These are phyloP conservation scores for Penicillium sp. DNA, from an alignment of 2,329 filamentous ascomycete genomes.

Conservation along the genomic window DNA sequence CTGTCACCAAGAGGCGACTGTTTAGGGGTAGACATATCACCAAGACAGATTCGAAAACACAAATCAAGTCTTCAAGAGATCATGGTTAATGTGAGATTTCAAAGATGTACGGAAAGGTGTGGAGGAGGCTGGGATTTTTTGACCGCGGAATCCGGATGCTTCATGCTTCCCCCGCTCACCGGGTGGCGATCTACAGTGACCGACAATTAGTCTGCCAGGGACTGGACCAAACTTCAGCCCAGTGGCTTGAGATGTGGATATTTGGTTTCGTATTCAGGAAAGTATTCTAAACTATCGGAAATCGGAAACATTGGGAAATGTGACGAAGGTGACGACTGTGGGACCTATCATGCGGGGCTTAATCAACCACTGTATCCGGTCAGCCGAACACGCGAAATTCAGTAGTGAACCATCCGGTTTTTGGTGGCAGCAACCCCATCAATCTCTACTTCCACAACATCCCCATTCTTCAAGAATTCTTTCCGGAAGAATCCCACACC, in stretches of 20 bases:
- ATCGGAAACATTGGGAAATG: neutral
- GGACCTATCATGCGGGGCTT: neutral
- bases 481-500: slow-evolving; percentile 28
- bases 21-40: neutral
- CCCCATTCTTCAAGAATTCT: slow-evolving; percentile 9
- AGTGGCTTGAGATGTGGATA: neutral
- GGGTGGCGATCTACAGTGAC: neutral
- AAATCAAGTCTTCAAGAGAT: neutral
- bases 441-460: slow-evolving; percentile 13
- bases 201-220: neutral
- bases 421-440: slow-evolving; percentile 4
- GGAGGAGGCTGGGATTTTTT: neutral
- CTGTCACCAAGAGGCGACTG: neutral
- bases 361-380: neutral
- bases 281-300: neutral
- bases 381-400: neutral
- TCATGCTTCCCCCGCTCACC: neutral
- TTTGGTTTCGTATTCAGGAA: neutral
- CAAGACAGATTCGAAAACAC: neutral
- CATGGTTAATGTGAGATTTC: neutral
- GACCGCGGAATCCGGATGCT: neutral
- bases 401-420: slow-evolving; percentile 7
- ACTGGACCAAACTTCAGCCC: neutral
- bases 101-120: neutral
- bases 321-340: neutral